These are phyloP conservation scores for Russula compacta DNA, from an alignment of 768 basidiomycete species.

Conservation along the genomic window DNA sequence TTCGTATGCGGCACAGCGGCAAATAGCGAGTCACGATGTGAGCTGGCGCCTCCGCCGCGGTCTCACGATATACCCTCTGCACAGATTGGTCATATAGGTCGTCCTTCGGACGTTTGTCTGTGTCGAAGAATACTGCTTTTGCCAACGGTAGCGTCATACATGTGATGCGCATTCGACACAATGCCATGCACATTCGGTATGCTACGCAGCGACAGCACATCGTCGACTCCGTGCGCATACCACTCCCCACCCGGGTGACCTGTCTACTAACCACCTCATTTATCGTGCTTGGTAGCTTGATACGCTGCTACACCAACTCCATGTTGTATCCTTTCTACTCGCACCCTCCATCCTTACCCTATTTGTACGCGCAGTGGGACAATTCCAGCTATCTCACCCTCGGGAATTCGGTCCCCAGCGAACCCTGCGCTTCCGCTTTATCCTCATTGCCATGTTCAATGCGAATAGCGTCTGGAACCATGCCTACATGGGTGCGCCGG, in stretches of 20 bases:
- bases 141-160: constrained; percentile 7
- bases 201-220: constrained; percentile 65
- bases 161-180: constrained; percentile 27
- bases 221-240: constrained; percentile 48
- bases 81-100: background rate
- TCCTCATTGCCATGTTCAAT: constrained; percentile 50
- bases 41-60: background rate
- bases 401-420: constrained; percentile 54
- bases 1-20: background rate
- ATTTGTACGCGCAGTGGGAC: constrained; percentile 45
- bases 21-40: background rate
- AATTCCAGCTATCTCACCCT: constrained; percentile 59
- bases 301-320: constrained; percentile 59
- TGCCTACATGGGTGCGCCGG: constrained; percentile 38
- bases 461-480: constrained; percentile 54
- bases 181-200: constrained; percentile 35
- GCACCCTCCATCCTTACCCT: constrained; percentile 56
- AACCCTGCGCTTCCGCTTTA: constrained; percentile 62
- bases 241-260: background rate
- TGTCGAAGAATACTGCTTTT: background rate
- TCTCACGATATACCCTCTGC: background rate
- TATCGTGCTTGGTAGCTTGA: constrained; percentile 43
- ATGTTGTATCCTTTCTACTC: constrained; percentile 68
- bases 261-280: constrained; percentile 13
- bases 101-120: constrained; percentile 15